Evolutionary conservation across 495 filamentous ascomycete genomes (phyloP).

Genomic region (Aspergillus carlsbadensis): DNA sequence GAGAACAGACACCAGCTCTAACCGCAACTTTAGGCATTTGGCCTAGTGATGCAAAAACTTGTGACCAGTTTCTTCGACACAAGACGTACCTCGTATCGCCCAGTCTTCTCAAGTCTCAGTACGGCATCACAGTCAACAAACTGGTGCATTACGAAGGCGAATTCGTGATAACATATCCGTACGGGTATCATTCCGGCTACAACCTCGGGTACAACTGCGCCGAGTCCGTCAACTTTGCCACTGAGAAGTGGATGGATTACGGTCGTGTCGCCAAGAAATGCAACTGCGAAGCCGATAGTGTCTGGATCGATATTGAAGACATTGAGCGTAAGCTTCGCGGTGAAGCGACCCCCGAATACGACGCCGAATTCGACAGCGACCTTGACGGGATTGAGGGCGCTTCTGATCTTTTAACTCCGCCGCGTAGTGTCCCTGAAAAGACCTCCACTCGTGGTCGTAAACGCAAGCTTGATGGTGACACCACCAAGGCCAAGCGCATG

Average conservation of each 20-base stretch:
- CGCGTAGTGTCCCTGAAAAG: conserved; percentile 67
- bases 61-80: conserved; percentile 93
- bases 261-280: conserved; percentile 98
- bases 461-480: conserved; percentile 59
- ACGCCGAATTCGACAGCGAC: conserved; percentile 68
- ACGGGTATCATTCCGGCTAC: conserved; percentile 97
- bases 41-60: conserved; percentile 95
- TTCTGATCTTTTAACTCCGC: conserved; percentile 74
- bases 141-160: conserved; percentile 96
- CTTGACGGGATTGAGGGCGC: conserved; percentile 62
- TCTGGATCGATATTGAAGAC: conserved; percentile 95
- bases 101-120: conserved; percentile 76
- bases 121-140: conserved; percentile 92
- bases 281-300: conserved; percentile 91
- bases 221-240: conserved; percentile 97
- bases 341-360: conserved; percentile 84
- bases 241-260: conserved; percentile 90
- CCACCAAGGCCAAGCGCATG: conserved; percentile 70
- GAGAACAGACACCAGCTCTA: not conserved
- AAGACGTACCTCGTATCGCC: conserved; percentile 99
- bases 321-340: conserved; percentile 93
- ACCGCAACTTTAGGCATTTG: conserved; percentile 58
- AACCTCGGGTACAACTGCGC: conserved; percentile 99
- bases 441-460: conserved; percentile 58
- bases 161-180: conserved; percentile 98